A percentile compares a stretch with the other conserved stretches of the same genome.
phyloP scores from a whole-genome alignment of 192 early-diverging fungal genomes.

The Polychytrium aggregatum region DNA sequence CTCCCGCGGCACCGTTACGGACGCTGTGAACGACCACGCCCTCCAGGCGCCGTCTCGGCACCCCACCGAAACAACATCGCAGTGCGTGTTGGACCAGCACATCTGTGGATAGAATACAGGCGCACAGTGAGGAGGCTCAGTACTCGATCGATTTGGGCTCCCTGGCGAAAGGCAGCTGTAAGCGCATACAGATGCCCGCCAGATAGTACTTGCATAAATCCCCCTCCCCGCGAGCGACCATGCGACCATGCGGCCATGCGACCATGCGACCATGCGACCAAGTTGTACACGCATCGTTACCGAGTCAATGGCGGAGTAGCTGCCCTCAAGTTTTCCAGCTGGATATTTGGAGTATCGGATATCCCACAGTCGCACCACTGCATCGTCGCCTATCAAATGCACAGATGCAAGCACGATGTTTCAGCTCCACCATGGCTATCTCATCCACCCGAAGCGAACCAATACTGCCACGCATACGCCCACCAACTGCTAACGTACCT shows the following conservation, averaged over 20 bases:
- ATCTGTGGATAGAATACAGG: conserved; percentile 23
- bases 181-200: too few species aligned
- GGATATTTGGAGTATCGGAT: conserved; percentile 42
- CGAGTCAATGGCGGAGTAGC: conserved; percentile 33
- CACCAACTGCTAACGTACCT: conserved; percentile 9
- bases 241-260: too few species aligned
- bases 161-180: too few species aligned
- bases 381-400: conserved; percentile 35
- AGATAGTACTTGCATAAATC: too few species aligned
- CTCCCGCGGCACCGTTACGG: conserved; percentile 8
- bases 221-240: neutral
- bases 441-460: neutral
- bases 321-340: conserved; percentile 36
- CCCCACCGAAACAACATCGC: conserved; percentile 48
- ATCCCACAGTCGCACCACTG: conserved; percentile 58
- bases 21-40: conserved; percentile 33
- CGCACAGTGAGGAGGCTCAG: too few species aligned
- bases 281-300: too few species aligned
- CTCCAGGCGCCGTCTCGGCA: conserved; percentile 45
- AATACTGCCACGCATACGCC: neutral
- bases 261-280: too few species aligned
- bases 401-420: neutral
- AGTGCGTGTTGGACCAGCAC: conserved; percentile 60
- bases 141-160: too few species aligned
- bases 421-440: neutral